Evolutionary conservation across 2,329 filamentous ascomycete species (phyloP).

Genomic region (Thelonectria olida): DNA sequence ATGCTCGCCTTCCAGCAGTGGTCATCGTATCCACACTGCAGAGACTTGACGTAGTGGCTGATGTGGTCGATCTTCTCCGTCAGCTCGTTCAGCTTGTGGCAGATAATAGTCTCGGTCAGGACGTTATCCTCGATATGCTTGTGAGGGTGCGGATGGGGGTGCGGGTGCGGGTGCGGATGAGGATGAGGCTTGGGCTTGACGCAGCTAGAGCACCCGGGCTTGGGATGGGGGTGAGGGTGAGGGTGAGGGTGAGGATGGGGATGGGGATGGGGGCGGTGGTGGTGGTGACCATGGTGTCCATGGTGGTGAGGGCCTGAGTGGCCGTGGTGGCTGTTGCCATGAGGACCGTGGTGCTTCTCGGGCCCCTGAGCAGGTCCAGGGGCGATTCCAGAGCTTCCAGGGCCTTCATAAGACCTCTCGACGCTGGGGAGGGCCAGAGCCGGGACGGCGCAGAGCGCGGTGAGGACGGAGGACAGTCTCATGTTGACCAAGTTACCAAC

Average conservation of each 20-base stretch:
- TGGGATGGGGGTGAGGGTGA: conserved; percentile 24
- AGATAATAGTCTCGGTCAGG: conserved; percentile 35
- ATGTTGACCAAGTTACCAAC: conserved; percentile 22
- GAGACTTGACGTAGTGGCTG: conserved; percentile 28
- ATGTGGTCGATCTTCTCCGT: conserved; percentile 37
- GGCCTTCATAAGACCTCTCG: not conserved
- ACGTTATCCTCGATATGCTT: conserved; percentile 8
- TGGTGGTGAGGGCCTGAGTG: no score
- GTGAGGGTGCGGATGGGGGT: not conserved
- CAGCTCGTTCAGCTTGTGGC: conserved; percentile 35
- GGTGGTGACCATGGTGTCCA: not conserved
- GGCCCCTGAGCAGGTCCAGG: not conserved
- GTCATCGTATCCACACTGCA: conserved; percentile 30
- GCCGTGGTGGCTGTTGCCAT: not conserved
- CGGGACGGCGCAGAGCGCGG: conserved; percentile 34
- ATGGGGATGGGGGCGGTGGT: conserved; percentile 5
- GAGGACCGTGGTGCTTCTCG: not conserved
- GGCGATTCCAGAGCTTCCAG: not conserved
- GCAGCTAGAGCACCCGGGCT: no score
- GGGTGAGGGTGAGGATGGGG: conserved; percentile 25
- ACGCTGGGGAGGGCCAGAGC: conserved; percentile 17
- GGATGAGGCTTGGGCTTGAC: conserved; percentile 10
- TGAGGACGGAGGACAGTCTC: conserved; percentile 34
- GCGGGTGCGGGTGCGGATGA: conserved; percentile 23
- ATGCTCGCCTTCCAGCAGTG: conserved; percentile 37